phyloP scores from a whole-genome alignment of 192 early-diverging fungal species.

The Podila minutissima region DNA sequence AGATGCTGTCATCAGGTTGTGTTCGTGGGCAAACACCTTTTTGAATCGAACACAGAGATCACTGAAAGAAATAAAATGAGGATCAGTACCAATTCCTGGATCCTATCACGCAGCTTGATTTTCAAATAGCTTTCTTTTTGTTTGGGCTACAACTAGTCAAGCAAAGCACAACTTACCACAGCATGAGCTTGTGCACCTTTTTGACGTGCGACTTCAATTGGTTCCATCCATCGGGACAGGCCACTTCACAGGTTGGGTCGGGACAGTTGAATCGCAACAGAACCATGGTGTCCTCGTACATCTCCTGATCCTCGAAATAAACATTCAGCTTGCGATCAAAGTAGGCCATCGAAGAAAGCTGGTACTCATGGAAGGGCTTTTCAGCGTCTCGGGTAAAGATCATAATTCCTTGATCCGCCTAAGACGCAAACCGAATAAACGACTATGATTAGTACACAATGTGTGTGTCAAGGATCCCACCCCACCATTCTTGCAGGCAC shows the following conservation, averaged over 20 bases:
- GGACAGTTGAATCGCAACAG: conserved; percentile 91
- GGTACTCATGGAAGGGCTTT: conserved; percentile 64
- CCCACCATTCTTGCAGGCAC: not conserved
- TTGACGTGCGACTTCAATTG: conserved; percentile 87
- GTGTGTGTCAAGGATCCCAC: not conserved
- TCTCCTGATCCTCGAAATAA: conserved; percentile 79
- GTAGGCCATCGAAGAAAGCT: conserved; percentile 59
- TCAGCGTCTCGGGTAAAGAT: conserved; percentile 78
- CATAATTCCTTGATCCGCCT: conserved; percentile 83
- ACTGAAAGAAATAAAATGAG: conserved; percentile 53
- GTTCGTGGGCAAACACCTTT: conserved; percentile 95
- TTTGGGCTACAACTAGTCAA: not conserved
- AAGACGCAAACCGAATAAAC: not conserved
- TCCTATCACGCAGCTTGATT: too few relatives aligned
- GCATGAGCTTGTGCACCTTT: conserved; percentile 73
- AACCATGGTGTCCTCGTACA: conserved; percentile 77
- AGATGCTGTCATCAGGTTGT: conserved; percentile 81
- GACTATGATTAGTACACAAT: not conserved
- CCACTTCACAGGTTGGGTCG: conserved; percentile 76
- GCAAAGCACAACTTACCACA: conserved; percentile 72
- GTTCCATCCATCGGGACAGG: conserved; percentile 81
- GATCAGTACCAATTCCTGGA: not conserved
- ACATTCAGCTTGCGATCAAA: conserved; percentile 75
- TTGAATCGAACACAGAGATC: conserved; percentile 91
- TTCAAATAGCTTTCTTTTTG: too few relatives aligned